Evolutionary conservation across 768 basidiomycete genomes (phyloP), one percentile per base, ranked within the genome.

Genomic region (Tulasnella sp.): DNA sequence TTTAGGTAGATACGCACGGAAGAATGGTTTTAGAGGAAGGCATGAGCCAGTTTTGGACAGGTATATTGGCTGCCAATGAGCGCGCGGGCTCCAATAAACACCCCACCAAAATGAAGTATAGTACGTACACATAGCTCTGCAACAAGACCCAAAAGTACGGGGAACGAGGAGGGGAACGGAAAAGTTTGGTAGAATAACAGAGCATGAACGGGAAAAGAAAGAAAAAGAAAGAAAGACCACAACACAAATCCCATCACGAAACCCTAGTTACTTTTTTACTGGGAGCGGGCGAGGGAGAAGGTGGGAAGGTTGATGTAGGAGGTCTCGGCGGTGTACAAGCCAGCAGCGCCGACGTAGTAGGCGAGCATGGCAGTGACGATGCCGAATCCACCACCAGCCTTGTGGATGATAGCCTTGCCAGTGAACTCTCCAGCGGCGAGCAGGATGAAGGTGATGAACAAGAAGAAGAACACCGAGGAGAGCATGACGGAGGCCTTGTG

Each of bases 401-500:
- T 85, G 78, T 76, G 80, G 34, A 81, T 79, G 31, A 38, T 79
- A 2, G 78, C 58, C 27, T 81, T 82, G 39, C 80, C 83, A 8
- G 84, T 82, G 84, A 86, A 88, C 82, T 84, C 82, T 81, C 88
- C 87, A 16, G 85, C 81, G 6, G 85, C 86, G 58, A 90, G 86
- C 21, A 90, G 79, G 58, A 87, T 58, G 85, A 89, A 92, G 8
- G 91, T 91, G 74, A 89, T 79, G 39, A 85, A 86, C 31, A 92
- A 87, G 87, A 86, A 89, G 84, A 86, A 84, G 83, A 92, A 89
- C 24, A 92, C 83, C 0, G 87, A 83, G 21, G 88, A 84, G 27
- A 91, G 85, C 46, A 87, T 87, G 56, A 91, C 52, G 72, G 88
- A 90, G 36, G 88, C 87, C 80, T 89, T 87, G 3, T 89, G 83